Percentiles rank a stretch among this genome's conserved stretches.
phyloP scores from a whole-genome alignment of 306 rosid species.

The Cucurbita moschata region DNA sequence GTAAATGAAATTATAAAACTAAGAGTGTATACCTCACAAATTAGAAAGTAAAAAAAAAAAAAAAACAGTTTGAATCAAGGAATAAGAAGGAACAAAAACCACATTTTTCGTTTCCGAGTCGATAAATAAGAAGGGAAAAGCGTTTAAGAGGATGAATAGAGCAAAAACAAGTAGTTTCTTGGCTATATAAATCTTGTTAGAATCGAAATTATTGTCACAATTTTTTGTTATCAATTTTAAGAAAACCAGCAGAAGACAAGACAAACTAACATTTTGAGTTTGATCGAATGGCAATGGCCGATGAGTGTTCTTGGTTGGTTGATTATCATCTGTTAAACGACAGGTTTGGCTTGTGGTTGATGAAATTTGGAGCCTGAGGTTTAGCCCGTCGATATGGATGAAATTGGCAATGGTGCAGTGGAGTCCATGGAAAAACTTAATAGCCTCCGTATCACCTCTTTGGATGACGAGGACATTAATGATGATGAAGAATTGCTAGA shows the following conservation, averaged over 20 bases:
- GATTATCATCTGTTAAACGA: not conserved
- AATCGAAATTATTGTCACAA: no score
- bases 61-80: no score
- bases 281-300: not conserved
- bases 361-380: not conserved
- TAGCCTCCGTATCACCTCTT: constrained; percentile 23
- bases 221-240: no score
- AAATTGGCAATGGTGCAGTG: not conserved
- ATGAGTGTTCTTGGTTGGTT: not conserved
- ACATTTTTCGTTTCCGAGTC: no score
- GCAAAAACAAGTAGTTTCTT: not conserved
- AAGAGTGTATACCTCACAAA: no score
- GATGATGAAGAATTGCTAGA: constrained; percentile 11
- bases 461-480: constrained; percentile 22
- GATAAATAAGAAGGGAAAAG: no score
- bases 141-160: no score
- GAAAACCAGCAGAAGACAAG: no score
- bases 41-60: no score
- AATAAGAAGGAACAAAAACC: no score
- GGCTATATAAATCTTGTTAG: not conserved
- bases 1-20: no score
- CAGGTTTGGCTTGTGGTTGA: not conserved
- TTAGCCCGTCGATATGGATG: not conserved
- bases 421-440: constrained; percentile 25
- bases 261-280: no score